Percentiles rank a stretch among this genome's conserved stretches.
These are phyloP conservation scores for Myriosclerotinia curreyana DNA, from an alignment of 2,329 filamentous ascomycete genomes.

Conservation along the genomic window DNA sequence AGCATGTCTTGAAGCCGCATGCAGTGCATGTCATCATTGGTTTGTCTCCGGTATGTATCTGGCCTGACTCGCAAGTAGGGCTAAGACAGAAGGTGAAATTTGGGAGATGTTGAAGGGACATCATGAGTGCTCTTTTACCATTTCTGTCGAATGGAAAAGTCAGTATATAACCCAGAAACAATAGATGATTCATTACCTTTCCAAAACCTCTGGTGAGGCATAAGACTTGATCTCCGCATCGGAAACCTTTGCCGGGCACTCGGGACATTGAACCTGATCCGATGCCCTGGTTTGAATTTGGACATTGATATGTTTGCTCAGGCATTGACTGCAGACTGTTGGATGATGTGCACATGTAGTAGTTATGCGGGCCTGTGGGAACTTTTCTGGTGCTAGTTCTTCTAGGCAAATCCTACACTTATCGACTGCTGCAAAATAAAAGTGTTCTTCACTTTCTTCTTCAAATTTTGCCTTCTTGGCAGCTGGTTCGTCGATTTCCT, in stretches of 20 bases:
- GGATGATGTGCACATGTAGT: slow-evolving; percentile 10
- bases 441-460: background rate
- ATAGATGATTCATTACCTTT: background rate
- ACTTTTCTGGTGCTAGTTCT: background rate
- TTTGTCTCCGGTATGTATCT: background rate
- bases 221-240: slow-evolving; percentile 6
- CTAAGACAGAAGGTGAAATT: slow-evolving; percentile 1
- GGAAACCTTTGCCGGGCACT: slow-evolving; percentile 4
- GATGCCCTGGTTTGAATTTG: slow-evolving; percentile 9
- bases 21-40: slow-evolving; percentile 12
- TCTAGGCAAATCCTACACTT: slow-evolving; percentile 2
- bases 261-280: background rate
- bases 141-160: background rate
- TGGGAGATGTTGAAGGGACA: slow-evolving; percentile 2
- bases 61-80: background rate
- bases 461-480: background rate
- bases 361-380: slow-evolving; percentile 9
- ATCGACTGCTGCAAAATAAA: background rate
- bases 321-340: background rate
- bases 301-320: background rate
- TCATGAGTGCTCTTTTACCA: background rate
- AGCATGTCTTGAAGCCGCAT: slow-evolving; percentile 13
- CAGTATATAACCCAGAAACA: too few species aligned
- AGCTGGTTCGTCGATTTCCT: background rate
- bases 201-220: slow-evolving; percentile 5